Conservation (phyloP, 192 early-diverging fungal genomes). For the Chytriomyces sp. region DNA sequence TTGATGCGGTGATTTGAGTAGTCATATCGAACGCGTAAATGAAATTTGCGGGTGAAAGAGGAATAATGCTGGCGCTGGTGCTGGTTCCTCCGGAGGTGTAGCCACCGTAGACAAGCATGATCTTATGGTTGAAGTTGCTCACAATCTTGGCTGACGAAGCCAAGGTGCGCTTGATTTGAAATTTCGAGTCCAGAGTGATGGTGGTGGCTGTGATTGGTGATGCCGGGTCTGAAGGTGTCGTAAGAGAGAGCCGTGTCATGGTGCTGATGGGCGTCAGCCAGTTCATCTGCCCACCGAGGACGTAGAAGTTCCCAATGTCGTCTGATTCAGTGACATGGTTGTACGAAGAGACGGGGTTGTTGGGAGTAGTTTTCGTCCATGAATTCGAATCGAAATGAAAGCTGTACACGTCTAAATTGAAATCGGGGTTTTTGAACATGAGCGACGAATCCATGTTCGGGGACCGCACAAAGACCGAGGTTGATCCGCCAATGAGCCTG, state of each 20-base stretch:
- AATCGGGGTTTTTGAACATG: not conserved
- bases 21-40: slow-evolving; percentile 32
- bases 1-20: slow-evolving; percentile 3
- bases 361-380: slow-evolving; percentile 6
- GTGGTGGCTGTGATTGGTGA: not conserved
- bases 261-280: slow-evolving; percentile 12
- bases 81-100: slow-evolving; percentile 7
- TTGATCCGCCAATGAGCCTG: slow-evolving; percentile 27
- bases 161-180: not conserved
- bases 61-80: not conserved
- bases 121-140: slow-evolving; percentile 25
- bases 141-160: not conserved
- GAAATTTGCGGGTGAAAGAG: not conserved
- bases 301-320: not conserved
- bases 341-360: not conserved
- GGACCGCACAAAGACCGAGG: slow-evolving; percentile 11
- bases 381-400: not conserved
- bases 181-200: not conserved
- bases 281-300: slow-evolving; percentile 17
- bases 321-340: slow-evolving; percentile 29
- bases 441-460: not conserved
- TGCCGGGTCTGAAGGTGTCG: not conserved
- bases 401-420: slow-evolving; percentile 2
- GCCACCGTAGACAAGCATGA: slow-evolving; percentile 28
- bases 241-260: not conserved